A percentile compares a stretch with the other conserved stretches of the same genome.
These are phyloP conservation scores for Torrubiellomyces zombiae DNA, from an alignment of 2,329 filamentous ascomycete genomes.

Conservation along the genomic window DNA sequence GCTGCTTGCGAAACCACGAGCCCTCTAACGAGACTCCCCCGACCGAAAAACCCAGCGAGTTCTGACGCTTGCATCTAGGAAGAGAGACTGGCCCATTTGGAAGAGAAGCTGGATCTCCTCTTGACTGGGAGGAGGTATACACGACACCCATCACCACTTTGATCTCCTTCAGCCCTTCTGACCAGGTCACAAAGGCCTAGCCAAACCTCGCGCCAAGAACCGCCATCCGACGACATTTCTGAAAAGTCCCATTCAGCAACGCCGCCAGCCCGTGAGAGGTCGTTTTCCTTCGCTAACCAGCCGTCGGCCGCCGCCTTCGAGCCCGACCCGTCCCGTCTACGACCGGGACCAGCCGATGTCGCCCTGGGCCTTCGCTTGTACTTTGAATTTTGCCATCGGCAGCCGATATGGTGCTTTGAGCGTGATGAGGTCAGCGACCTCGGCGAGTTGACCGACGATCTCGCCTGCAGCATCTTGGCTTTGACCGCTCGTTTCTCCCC, in stretches of 20 bases:
- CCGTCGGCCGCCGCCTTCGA: slow-evolving; percentile 12
- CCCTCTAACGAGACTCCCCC: neutral
- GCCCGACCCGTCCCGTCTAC: slow-evolving; percentile 10
- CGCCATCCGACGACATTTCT: slow-evolving; percentile 15
- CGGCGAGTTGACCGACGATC: slow-evolving; percentile 19
- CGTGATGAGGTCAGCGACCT: slow-evolving; percentile 21
- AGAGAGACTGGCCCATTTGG: slow-evolving; percentile 31
- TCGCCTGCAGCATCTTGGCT: slow-evolving; percentile 23
- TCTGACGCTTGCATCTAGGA: slow-evolving; percentile 18
- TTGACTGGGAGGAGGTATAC: slow-evolving; percentile 23
- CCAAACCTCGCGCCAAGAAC: slow-evolving; percentile 11
- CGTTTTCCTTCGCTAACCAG: slow-evolving; percentile 6
- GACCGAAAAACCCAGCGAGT: too few relatives aligned
- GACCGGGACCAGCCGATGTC: slow-evolving; percentile 16
- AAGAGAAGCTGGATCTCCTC: slow-evolving; percentile 34
- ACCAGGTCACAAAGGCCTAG: slow-evolving; percentile 14
- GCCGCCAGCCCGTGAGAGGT: slow-evolving; percentile 11
- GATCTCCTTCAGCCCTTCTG: slow-evolving; percentile 9
- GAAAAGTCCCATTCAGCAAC: slow-evolving; percentile 18
- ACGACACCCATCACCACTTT: slow-evolving; percentile 2
- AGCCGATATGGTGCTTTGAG: slow-evolving; percentile 28
- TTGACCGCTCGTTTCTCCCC: slow-evolving; percentile 22
- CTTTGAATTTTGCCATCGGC: slow-evolving; percentile 25
- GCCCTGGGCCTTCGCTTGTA: slow-evolving; percentile 19
- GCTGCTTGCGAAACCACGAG: too few relatives aligned